phyloP scores from a whole-genome alignment of 208 protist genomes.

The Trypanosoma mega region DNA sequence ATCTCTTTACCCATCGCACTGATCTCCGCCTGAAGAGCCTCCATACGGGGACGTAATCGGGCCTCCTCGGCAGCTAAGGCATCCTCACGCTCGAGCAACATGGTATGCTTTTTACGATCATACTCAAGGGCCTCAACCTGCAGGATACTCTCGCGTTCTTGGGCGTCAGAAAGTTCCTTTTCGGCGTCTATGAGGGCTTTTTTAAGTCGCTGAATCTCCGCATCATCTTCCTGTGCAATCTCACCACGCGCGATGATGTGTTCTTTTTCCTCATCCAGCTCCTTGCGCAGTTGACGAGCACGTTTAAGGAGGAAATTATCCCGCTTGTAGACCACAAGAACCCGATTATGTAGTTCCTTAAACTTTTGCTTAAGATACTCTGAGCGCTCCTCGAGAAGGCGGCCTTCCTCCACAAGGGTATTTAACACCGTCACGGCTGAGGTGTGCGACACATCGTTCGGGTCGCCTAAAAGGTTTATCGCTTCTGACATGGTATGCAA shows the following conservation, averaged over 20 bases:
- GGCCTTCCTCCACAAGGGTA: constrained; percentile 86
- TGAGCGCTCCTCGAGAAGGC: constrained; percentile 81
- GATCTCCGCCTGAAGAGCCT: constrained; percentile 71
- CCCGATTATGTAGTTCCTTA: constrained; percentile 81
- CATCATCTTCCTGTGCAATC: constrained; percentile 75
- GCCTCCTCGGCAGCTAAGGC: constrained; percentile 87
- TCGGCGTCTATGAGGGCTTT: constrained; percentile 67
- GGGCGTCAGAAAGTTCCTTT: constrained; percentile 67
- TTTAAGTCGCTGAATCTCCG: constrained; percentile 84
- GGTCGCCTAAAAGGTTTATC: constrained; percentile 44
- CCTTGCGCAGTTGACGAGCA: constrained; percentile 77
- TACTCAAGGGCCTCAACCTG: constrained; percentile 91
- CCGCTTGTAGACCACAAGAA: constrained; percentile 87
- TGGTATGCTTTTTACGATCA: constrained; percentile 85
- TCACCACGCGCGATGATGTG: constrained; percentile 66
- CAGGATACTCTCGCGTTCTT: constrained; percentile 90
- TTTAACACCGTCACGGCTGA: constrained; percentile 78
- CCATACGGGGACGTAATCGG: constrained; percentile 81
- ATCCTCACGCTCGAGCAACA: constrained; percentile 87
- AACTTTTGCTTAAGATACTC: constrained; percentile 87
- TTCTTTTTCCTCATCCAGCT: constrained; percentile 77
- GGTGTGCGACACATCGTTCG: constrained; percentile 86
- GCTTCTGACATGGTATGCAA: constrained; percentile 21
- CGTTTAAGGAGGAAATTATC: constrained; percentile 88
- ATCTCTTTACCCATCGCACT: constrained; percentile 72